Evolutionary conservation across 345 rosid genomes (phyloP), one percentile per base, ranked within the genome.

Genomic region (Moringa oleifera): DNA sequence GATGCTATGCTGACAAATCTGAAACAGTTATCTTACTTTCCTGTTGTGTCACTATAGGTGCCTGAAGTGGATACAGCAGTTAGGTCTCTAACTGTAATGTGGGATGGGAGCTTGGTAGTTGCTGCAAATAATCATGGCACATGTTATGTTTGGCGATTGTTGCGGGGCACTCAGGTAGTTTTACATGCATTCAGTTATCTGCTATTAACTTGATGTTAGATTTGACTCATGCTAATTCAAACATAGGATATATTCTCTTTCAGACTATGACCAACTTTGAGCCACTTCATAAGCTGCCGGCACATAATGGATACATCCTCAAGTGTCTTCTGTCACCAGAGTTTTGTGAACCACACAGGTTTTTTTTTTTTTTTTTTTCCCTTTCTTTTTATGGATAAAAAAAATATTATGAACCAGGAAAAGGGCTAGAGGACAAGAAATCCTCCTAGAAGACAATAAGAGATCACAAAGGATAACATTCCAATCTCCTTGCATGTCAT

Each of bases 61-160:
- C 95, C 90, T 7, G 99, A 94, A 72, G 99, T 84, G 62, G 95
- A 87, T 78, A 90, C 96, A 18, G 87, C 95, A 41, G 87, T 90
- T 20, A 87, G 97, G 71, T 94, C 96, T 58, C 76, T 88, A 66
- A 86, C 95, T 2, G 91, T 90, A 45, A 94, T 90, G 95, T 88
- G 95, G 96, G 97, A 94, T 58, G 96, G 99, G 62, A 90, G 97
- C 72, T 71, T 88, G 81, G 97, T 86, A 45, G 99, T 88, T 52
- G 97, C 99, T 65, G 99, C 99, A 61, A 94, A 94, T 58, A 83
- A 90, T 63, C 80, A 68, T 62, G 97, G 99, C 66, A 90, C 96
- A 21, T 94, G 99, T 72, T 94, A 90, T 71, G 91, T 94, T 41
- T 90, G 97, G 96, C 95, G 96, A 66, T 72, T 87, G 73, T 74